Base-by-base conservation (phyloP, 192 early-diverging fungal genomes). In the Geosiphon pyriformis region DNA sequence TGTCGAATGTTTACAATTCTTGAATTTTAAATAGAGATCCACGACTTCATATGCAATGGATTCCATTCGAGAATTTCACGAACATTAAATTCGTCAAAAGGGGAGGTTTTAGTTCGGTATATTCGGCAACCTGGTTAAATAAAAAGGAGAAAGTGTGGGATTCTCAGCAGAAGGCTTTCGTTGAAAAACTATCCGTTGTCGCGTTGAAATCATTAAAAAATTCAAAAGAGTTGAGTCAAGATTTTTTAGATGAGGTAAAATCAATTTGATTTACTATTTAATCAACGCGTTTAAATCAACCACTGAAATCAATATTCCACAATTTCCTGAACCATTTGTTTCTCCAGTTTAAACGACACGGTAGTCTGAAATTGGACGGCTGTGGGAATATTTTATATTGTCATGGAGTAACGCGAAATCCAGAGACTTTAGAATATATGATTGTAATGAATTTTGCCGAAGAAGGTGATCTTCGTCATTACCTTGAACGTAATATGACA, bases 291-390 rank as follows among this genome's bases (percentile, higher is more conserved):
- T 61, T n/a, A n/a, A n/a, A n/a, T n/a, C n/a, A n/a, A n/a, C n/a
- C 7, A 32, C 6, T n/a, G 12, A 59, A 23, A 23, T 23, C 4
- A 4, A 54, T 26, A 54, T 55, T 52, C 29, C 52, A 1, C 17
- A 53, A 26, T 18, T 52, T 23, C 25, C 26, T 59, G 27, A 54
- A 25, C 10, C 3, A 4, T 37, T 2, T 47, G 0, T 32, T 48
- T 27, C 32, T 32, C 12, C 34, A 65, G 63, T 37, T 65, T 33
- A 65, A 65, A 23, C 50, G 63, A 22, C 63, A 65, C 18, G 63
- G 50, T 10, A 65, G 63, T 65, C 49, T 65, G 2, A 65, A 65
- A 54, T 35, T 65, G 1, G 63, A 65, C 34, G 63, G 63, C 8
- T 54, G 51, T 27, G 50, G 63, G 25, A 35, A 34, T 34, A n/a